Evolutionary conservation across 2,329 filamentous ascomycete species (phyloP), one percentile per base, ranked within the genome.

Genomic region (Coniochaeta prunicola): DNA sequence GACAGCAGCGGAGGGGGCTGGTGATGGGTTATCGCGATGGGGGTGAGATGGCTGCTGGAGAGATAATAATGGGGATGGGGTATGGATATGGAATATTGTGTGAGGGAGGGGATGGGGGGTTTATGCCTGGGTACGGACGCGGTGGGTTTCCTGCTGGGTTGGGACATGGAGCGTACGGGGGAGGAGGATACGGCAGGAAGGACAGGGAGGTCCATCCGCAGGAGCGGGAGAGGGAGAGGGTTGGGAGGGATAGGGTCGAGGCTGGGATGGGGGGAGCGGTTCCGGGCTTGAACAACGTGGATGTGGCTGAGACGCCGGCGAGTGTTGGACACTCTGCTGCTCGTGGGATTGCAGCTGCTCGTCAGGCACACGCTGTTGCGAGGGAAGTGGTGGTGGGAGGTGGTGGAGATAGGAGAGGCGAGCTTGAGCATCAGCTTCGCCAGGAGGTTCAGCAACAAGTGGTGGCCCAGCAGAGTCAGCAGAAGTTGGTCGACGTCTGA

Each of bases 401-500:
- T 36, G 8, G 30, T 21, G 19, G 10, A 21, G 53, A 24, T 2
- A 55, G 36, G 28, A 34, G 9, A 24, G 6, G n/a, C 26, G 53
- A 24, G 30, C 2, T 54, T 6, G 30, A 36, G 53, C 30, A 30
- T 19, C 2, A 34, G n/a, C 10, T 31, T 2, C 48, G 24, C 31
- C 48, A 50, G 45, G 45, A 26, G 45, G 24, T 5, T 17, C n/a
- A 31, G 36, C 24, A 57, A 33, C 24, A 26, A 12, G 33, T 24
- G 34, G 36, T 57, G 21, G n/a, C 55, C 3, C 8, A 15, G 38
- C 21, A 4, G 31, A 28, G 8, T 26, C 19, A 28, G n/a, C 36
- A 38, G 40, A 58, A 58, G 57, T 21, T 58, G 13, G 57, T 58
- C 17, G 57, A 58, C 30, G 42, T 58, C n/a, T 58, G 57, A 58